These are phyloP conservation scores for Lactarius sp. DNA, from an alignment of 768 basidiomycete genomes.

Conservation along the genomic window DNA sequence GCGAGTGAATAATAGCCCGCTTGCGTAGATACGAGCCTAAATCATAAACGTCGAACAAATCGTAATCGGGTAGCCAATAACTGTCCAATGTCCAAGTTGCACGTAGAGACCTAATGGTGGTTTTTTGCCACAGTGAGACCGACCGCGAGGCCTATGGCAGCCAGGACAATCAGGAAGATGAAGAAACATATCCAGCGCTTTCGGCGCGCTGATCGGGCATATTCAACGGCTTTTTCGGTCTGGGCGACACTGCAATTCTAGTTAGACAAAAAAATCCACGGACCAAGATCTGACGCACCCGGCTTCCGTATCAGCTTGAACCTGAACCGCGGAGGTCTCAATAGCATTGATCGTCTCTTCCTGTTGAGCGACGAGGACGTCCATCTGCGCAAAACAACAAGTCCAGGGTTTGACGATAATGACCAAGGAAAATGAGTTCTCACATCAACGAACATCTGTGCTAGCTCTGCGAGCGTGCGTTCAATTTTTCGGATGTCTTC, in stretches of 20 bases:
- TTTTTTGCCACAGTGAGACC: constrained; percentile 37
- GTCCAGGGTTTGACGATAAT: background rate
- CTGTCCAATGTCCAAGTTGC: constrained; percentile 7
- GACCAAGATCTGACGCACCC: constrained; percentile 46
- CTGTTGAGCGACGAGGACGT: constrained; percentile 71
- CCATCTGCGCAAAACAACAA: constrained; percentile 52
- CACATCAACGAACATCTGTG: constrained; percentile 83
- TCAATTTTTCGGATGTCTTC: constrained; percentile 83
- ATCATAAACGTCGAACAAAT: constrained; percentile 15
- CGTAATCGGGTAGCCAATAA: background rate
- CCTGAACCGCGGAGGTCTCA: constrained; percentile 55
- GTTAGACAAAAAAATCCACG: background rate
- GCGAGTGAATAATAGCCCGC: background rate
- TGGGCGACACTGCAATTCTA: constrained; percentile 45
- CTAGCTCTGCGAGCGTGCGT: constrained; percentile 81
- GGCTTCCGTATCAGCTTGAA: constrained; percentile 62
- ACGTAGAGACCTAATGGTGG: constrained; percentile 14
- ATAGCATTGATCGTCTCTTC: constrained; percentile 65
- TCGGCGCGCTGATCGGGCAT: constrained; percentile 64
- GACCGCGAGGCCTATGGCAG: constrained; percentile 55
- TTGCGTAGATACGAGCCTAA: constrained; percentile 9
- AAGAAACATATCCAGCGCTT: constrained; percentile 87
- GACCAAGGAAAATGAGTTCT: constrained; percentile 24
- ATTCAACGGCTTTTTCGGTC: constrained; percentile 61
- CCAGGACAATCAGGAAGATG: constrained; percentile 49